These are phyloP conservation scores for Laguncularia racemosa DNA, from an alignment of 345 rosid species.

Conservation along the genomic window DNA sequence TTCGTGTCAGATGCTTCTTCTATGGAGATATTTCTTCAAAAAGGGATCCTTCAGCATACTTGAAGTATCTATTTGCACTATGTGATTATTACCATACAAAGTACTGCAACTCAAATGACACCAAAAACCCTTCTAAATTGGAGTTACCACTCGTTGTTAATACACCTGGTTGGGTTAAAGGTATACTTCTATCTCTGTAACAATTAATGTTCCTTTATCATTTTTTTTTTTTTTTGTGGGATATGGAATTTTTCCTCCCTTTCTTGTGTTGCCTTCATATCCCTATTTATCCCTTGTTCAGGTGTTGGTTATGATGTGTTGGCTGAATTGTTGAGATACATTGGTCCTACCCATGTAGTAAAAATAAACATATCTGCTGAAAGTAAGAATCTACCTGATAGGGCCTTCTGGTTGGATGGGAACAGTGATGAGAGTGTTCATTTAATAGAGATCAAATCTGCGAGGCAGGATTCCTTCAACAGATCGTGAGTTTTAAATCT, in stretches of 20 bases:
- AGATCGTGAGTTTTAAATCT: constrained; percentile 55
- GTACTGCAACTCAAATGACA: constrained; percentile 24
- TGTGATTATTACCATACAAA: constrained; percentile 52
- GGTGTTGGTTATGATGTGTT: constrained; percentile 87
- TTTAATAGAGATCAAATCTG: constrained; percentile 65
- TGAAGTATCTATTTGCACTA: constrained; percentile 47
- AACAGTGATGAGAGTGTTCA: constrained; percentile 26
- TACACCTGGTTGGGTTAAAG: constrained; percentile 99
- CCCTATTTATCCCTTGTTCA: constrained; percentile 18
- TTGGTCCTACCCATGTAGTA: constrained; percentile 77
- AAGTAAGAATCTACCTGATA: constrained; percentile 73
- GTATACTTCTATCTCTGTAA: constrained; percentile 17
- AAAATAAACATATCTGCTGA: constrained; percentile 66
- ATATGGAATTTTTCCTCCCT: not conserved
- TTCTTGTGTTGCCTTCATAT: constrained; percentile 1
- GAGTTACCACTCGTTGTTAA: constrained; percentile 78
- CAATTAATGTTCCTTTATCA: constrained; percentile 1
- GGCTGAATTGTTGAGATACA: constrained; percentile 62
- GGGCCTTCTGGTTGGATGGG: constrained; percentile 67
- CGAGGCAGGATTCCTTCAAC: constrained; percentile 51
- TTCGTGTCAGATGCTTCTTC: constrained; percentile 56
- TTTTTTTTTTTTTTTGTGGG: not conserved
- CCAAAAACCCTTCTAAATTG: constrained; percentile 25
- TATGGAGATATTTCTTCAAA: constrained; percentile 86
- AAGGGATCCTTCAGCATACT: constrained; percentile 70